Evolutionary conservation across 306 rosid genomes (phyloP), one percentile per base, ranked within the genome.

Genomic region (Sicyos edulis): DNA sequence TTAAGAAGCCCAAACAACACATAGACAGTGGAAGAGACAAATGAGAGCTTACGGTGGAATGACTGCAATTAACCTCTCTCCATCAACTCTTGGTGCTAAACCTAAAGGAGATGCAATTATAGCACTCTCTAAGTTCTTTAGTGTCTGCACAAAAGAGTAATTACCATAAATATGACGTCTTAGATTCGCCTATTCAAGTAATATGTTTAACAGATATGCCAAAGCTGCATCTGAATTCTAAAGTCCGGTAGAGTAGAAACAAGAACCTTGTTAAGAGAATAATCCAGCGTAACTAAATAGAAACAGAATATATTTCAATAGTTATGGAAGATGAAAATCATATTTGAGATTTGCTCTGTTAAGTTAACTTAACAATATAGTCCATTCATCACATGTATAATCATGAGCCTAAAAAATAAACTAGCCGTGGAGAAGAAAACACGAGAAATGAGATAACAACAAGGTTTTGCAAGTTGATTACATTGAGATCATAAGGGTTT

Each of bases 101-200:
- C 97, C 99, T 80, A 91, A 80, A 1, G 99, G 95, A 82, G 95
- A 93, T 34, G 92, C 82, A 58, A 87, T 82, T 59, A 93, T 88
- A 77, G 99, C 95, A 8, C 82, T 91, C 81, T 93, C 99, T 80
- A 93, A 77, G 76, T 80, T 85, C 72, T 86, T 78, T 66, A 91
- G 53, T 45, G 89, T 76, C 99, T 91, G 89, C 85, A 82, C 42
- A 77, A 75, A 49, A 77, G 32, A 71, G 32, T 69, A 45, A 65
- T 22, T 42, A 40, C 45, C 70, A 82, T 76, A 37, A 54, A 16
- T 24, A 57, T 37, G 26, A 1, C 16, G 17, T 37, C 16, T 10
- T 37, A 54, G 8, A 44, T 2, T 17, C 13, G 7, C 8, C 16
- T 44, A 42, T 44, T 17, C 24, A 19, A 2, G 20, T 45, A 47